These are phyloP conservation scores for Leccinum ochraceum DNA, from an alignment of 768 basidiomycete species.

Conservation along the genomic window DNA sequence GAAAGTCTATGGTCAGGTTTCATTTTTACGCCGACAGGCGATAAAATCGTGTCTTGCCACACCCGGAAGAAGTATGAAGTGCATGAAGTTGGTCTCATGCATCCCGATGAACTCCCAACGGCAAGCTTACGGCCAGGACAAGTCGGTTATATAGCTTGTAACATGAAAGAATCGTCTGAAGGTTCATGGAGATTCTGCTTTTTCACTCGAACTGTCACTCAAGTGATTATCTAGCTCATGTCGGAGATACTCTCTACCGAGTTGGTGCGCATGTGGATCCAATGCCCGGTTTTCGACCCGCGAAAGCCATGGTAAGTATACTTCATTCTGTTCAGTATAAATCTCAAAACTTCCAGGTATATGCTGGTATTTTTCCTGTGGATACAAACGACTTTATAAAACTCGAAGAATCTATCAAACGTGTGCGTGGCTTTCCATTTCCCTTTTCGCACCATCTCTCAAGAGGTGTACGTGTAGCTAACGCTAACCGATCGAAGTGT, in stretches of 20 bases:
- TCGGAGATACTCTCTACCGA: slow-evolving; percentile 90
- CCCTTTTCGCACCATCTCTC: slow-evolving; percentile 8
- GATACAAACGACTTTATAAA: slow-evolving; percentile 90
- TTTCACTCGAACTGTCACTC: background rate
- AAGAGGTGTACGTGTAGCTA: slow-evolving; percentile 46
- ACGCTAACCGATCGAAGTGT: slow-evolving; percentile 88
- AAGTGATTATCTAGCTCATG: slow-evolving; percentile 59
- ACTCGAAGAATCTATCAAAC: slow-evolving; percentile 92
- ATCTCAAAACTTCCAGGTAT: slow-evolving; percentile 58
- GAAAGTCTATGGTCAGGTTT: background rate
- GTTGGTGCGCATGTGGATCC: slow-evolving; percentile 74
- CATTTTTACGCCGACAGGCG: slow-evolving; percentile 51
- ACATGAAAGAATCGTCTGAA: slow-evolving; percentile 97
- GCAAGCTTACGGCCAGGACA: slow-evolving; percentile 70
- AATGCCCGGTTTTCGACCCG: slow-evolving; percentile 87
- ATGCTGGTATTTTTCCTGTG: slow-evolving; percentile 91
- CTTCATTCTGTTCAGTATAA: background rate
- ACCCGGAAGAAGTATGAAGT: slow-evolving; percentile 90
- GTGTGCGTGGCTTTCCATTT: slow-evolving; percentile 49
- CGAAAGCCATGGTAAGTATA: slow-evolving; percentile 83
- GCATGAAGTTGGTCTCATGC: slow-evolving; percentile 83
- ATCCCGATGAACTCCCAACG: slow-evolving; percentile 86
- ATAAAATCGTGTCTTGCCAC: slow-evolving; percentile 84
- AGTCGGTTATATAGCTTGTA: slow-evolving; percentile 89
- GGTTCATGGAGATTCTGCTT: slow-evolving; percentile 44